phyloP scores from a whole-genome alignment of 2,329 filamentous ascomycete species.

The Ophiostoma piceae region DNA sequence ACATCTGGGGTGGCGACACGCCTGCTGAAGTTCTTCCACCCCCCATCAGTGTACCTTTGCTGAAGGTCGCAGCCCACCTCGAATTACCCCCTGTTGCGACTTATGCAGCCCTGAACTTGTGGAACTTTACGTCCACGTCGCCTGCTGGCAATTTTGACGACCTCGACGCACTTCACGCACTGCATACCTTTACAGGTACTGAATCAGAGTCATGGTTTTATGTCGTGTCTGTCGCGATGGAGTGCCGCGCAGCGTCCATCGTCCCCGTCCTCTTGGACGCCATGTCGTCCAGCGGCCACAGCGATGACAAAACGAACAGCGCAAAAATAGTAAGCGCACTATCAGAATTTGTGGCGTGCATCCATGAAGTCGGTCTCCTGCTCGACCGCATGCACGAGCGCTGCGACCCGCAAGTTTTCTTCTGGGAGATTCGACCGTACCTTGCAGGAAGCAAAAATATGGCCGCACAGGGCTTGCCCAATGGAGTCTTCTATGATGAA shows the following conservation, averaged over 20 bases:
- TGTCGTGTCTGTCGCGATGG: slow-evolving; percentile 80
- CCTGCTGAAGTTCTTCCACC: slow-evolving; percentile 75
- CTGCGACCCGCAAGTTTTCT: slow-evolving; percentile 83
- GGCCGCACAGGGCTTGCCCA: slow-evolving; percentile 66
- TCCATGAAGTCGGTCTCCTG: slow-evolving; percentile 62
- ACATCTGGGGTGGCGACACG: slow-evolving; percentile 79
- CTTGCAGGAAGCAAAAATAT: slow-evolving; percentile 91
- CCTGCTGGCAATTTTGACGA: slow-evolving; percentile 42
- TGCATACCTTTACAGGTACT: slow-evolving; percentile 83
- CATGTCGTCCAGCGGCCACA: slow-evolving; percentile 39
- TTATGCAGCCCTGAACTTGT: slow-evolving; percentile 79
- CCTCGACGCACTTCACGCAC: slow-evolving; percentile 63
- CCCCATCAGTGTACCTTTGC: slow-evolving; percentile 69
- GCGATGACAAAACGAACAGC: background rate
- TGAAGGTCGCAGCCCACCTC: slow-evolving; percentile 64
- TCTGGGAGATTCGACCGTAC: slow-evolving; percentile 80
- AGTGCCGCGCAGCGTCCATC: slow-evolving; percentile 69
- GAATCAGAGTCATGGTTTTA: slow-evolving; percentile 94
- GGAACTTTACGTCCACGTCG: slow-evolving; percentile 65
- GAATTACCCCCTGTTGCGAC: slow-evolving; percentile 85
- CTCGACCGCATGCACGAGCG: slow-evolving; percentile 83
- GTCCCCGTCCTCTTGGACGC: slow-evolving; percentile 75
- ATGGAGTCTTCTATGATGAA: slow-evolving; percentile 79
- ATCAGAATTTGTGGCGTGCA: slow-evolving; percentile 57
- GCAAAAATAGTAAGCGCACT: slow-evolving; percentile 43